Base-by-base conservation (phyloP, 495 filamentous ascomycete species). In the Friedmanniomyces simplex region DNA sequence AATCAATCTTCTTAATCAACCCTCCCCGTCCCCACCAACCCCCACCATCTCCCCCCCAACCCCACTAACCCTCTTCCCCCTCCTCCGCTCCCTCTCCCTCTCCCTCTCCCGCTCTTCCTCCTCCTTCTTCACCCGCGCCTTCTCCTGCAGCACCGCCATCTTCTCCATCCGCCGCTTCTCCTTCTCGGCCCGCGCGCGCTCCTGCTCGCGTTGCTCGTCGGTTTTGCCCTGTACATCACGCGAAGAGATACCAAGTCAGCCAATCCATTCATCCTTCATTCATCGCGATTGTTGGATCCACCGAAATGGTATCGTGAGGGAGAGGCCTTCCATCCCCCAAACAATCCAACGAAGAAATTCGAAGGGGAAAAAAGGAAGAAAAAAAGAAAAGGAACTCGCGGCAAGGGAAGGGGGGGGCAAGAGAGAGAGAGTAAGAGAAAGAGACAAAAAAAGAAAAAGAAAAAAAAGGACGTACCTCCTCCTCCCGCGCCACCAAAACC, bases 401-500 rank as follows among this genome's bases (percentile, higher is more conserved):
- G 28, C 28, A 32, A 10, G 10, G 28, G 28, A 32, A 10, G 28
- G 28, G 28, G 28, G 28, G 28, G 28, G 28, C n/a, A n/a, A n/a
- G n/a, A n/a, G n/a, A n/a, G 28, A 10, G 28, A 10, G 28, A 10
- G 28, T 3, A 10, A 32, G 28, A 32, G 28, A 32, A 3, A 10
- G 28, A 10, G 28, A 32, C 28, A 32, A 4, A 10, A 32, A 32
- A 10, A 10, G 28, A 32, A 32, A 4, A 32, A 32, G 10, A 10
- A 10, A 10, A 3, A 10, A 10, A 32, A 32, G 4, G 18, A 37
- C 39, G 4, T 13, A 43, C 49, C 51, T 41, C 55, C 21, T 65
- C 63, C 22, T 60, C 50, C 20, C 55, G 48, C 26, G 50, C 57
- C 7, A 48, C 60, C 39, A 52, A 91, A 60, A 89, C 85, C 65